Evolutionary conservation across 306 rosid species (phyloP), one percentile per base, ranked within the genome.

Genomic region (Begonia masoniana): DNA sequence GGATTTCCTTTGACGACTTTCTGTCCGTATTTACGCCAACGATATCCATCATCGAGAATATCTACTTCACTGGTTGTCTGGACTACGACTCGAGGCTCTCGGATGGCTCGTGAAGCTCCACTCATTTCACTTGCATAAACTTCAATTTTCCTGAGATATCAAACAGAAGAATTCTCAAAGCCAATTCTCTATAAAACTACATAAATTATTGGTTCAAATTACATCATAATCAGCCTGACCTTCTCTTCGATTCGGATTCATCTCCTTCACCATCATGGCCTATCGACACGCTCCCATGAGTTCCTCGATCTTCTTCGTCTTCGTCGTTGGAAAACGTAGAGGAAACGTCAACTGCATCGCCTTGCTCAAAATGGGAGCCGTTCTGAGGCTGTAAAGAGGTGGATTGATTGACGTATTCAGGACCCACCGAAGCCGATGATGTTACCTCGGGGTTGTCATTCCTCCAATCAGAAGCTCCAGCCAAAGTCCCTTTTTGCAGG

Each of bases 41-140:
- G 82, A 56, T 91, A 91, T 57, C 96, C 96, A 69, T 91, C 99
- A n/a, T 91, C 96, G 6, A 91, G 92, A 69, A 91, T 86, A 68
- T 91, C 99, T 23, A 91, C 96, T 74, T 85, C 99, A 13, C 96
- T 91, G 61, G 99, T 91, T 36, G 99, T 91, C 73, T 91, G 99
- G 57, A 91, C 99, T 31, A 91, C 99, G 54, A 91, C 99, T 78
- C 99, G 78, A 50, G 99, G 99, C 74, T 91, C 99, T 2, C 92
- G 88, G 49, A 91, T 83, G 49, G 96, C 96, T 77, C 99, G 83
- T 42, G 96, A 78, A 62, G 99, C 96, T 63, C 99, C 99, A 61
- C 96, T 83, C 96, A 91, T 71, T 62, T 91, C 96, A 8, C 85
- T 63, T 58, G 87, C 86, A 77, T 75, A 83, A 23, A 85, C 80